These are phyloP conservation scores for Cercospora sp. DNA, from an alignment of 2,329 filamentous ascomycete genomes.

Conservation along the genomic window DNA sequence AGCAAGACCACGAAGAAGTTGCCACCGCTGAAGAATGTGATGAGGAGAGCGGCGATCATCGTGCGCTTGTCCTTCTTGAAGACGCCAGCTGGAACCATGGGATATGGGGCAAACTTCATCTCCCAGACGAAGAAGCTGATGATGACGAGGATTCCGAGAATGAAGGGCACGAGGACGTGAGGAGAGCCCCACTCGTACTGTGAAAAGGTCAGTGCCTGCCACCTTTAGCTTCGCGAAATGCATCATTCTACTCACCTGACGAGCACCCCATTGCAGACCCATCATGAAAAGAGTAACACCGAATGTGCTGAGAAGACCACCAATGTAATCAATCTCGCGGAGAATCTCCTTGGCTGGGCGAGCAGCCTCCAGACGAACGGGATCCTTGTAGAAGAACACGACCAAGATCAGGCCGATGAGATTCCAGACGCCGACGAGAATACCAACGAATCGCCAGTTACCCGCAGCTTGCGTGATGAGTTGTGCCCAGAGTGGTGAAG, in stretches of 20 bases:
- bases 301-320: slow-evolving; percentile 53
- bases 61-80: slow-evolving; percentile 39
- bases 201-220: slow-evolving; percentile 7
- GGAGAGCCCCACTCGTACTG: slow-evolving; percentile 37
- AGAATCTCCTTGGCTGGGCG: slow-evolving; percentile 47
- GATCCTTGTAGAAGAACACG: slow-evolving; percentile 56
- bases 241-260: slow-evolving; percentile 20
- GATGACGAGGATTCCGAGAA: slow-evolving; percentile 37
- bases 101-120: slow-evolving; percentile 33
- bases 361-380: slow-evolving; percentile 44
- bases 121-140: slow-evolving; percentile 40
- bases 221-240: background rate
- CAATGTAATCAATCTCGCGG: slow-evolving; percentile 53
- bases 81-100: slow-evolving; percentile 39
- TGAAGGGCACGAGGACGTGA: slow-evolving; percentile 39
- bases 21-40: slow-evolving; percentile 44
- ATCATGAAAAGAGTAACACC: slow-evolving; percentile 56
- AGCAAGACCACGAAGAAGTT: slow-evolving; percentile 48
- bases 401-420: slow-evolving; percentile 55
- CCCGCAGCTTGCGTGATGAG: slow-evolving; percentile 51
- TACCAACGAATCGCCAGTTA: slow-evolving; percentile 58
- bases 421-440: slow-evolving; percentile 55
- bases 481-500: slow-evolving; percentile 63
- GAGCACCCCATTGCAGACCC: slow-evolving; percentile 40
- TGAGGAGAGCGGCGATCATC: slow-evolving; percentile 41